Evolutionary conservation across 2,329 filamentous ascomycete species (phyloP).

Genomic region (Neonectria sp.): DNA sequence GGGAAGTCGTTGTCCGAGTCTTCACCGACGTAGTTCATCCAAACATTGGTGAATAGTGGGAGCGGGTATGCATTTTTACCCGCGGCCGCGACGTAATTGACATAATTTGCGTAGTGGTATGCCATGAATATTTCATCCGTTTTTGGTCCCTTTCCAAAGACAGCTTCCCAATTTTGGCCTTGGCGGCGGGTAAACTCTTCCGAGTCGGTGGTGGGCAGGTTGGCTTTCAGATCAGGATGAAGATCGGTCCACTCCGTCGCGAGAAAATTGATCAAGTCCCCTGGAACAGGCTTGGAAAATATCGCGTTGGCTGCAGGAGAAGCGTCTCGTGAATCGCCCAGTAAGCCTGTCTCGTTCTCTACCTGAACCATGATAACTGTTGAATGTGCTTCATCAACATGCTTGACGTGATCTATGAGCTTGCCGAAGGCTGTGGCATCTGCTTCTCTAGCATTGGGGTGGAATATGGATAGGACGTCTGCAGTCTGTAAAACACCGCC

Average conservation of each 20-base stretch:
- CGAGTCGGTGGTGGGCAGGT: too few relatives aligned
- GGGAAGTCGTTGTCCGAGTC: conserved; percentile 38
- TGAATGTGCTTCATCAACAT: conserved; percentile 55
- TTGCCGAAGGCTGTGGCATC: conserved; percentile 46
- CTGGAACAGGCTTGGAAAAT: conserved; percentile 26
- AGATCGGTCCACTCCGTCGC: conserved; percentile 18
- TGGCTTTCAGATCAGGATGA: conserved; percentile 12
- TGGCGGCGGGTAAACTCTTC: neutral
- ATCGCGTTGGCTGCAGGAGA: conserved; percentile 53
- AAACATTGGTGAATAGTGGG: conserved; percentile 48
- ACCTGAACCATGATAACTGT: conserved; percentile 69
- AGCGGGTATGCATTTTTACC: conserved; percentile 44
- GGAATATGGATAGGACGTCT: conserved; percentile 48
- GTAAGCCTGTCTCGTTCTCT: conserved; percentile 64
- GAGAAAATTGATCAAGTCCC: conserved; percentile 22
- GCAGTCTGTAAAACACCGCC: conserved; percentile 42
- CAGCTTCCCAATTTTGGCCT: conserved; percentile 43
- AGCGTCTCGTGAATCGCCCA: conserved; percentile 64
- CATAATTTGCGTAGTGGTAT: conserved; percentile 46
- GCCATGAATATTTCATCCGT: conserved; percentile 51
- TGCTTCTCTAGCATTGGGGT: conserved; percentile 10
- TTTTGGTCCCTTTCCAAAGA: conserved; percentile 45
- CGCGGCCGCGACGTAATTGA: conserved; percentile 45
- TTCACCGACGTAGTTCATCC: conserved; percentile 45
- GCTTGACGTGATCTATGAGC: conserved; percentile 52